Conservation (phyloP, 148 eudicot species). For the Cornus controversa region DNA sequence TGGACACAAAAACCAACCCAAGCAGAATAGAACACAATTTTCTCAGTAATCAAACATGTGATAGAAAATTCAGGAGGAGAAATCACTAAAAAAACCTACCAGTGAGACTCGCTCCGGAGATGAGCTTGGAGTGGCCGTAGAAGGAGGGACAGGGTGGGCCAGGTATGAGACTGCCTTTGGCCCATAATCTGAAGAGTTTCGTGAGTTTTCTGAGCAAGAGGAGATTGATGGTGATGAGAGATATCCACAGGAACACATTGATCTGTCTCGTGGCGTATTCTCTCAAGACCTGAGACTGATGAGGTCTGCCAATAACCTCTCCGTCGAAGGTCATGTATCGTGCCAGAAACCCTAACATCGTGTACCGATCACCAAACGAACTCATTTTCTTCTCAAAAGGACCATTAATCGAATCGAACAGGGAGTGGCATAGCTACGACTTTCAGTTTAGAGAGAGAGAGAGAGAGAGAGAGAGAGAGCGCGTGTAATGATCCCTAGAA, state of each 20-base stretch:
- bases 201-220: constrained; percentile 33
- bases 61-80: background rate
- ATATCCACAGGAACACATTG: constrained; percentile 52
- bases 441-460: too few relatives aligned
- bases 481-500: too few relatives aligned
- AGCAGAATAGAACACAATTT: background rate
- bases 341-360: too few relatives aligned
- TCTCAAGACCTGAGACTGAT: constrained; percentile 12
- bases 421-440: too few relatives aligned
- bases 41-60: background rate
- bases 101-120: constrained; percentile 33
- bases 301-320: too few relatives aligned
- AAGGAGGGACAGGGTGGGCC: constrained; percentile 52
- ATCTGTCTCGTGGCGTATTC: constrained; percentile 46
- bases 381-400: too few relatives aligned
- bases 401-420: too few relatives aligned
- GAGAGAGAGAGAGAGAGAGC: too few relatives aligned
- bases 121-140: constrained; percentile 42
- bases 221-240: constrained; percentile 37
- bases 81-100: constrained; percentile 21
- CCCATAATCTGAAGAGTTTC: constrained; percentile 37
- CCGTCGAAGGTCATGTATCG: too few relatives aligned
- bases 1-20: too few relatives aligned
- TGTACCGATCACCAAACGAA: too few relatives aligned
- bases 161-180: constrained; percentile 41